Percentiles rank a stretch among this genome's conserved stretches.
phyloP scores from a whole-genome alignment of 139 green algal genomes.

The Chlorella sorokiniana region DNA sequence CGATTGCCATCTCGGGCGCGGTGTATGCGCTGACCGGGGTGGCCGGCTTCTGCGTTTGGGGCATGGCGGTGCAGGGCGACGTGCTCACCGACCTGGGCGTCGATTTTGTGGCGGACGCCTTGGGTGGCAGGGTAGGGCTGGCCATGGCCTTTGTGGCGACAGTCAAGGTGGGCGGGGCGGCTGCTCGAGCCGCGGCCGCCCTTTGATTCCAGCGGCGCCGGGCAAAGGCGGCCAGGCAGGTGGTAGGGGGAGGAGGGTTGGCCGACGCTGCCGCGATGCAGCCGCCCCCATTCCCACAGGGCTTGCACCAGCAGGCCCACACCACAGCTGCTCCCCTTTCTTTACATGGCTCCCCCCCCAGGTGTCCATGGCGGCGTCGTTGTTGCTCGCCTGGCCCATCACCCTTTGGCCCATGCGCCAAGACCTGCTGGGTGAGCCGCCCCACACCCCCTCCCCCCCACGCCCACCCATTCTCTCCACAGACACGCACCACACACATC shows the following conservation, averaged over 20 bases:
- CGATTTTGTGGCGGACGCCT: slow-evolving; percentile 9
- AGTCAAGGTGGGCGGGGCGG: not conserved
- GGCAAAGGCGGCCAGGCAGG: no score
- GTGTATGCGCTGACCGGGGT: slow-evolving; percentile 3
- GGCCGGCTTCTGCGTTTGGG: slow-evolving; percentile 13
- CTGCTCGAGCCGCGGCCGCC: not conserved
- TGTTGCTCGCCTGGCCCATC: slow-evolving; percentile 33
- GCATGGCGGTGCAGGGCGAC: slow-evolving; percentile 3
- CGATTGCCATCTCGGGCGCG: not conserved
- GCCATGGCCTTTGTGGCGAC: slow-evolving; percentile 33
- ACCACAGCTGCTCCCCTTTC: not conserved
- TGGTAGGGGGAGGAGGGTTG: no score
- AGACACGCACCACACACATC: not conserved
- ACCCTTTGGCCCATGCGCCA: slow-evolving; percentile 37
- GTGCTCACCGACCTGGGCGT: slow-evolving; percentile 32
- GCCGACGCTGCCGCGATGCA: not conserved
- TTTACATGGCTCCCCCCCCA: not conserved
- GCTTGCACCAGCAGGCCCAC: not conserved
- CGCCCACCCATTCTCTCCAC: not conserved
- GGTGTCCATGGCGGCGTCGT: slow-evolving; percentile 5
- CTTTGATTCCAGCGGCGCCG: no score
- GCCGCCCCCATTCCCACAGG: no score
- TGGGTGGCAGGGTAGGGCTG: slow-evolving; percentile 4
- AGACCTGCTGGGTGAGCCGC: slow-evolving; percentile 16
- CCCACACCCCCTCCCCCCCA: not conserved